Evolutionary conservation across 2,329 filamentous ascomycete species (phyloP).

Genomic region (Aspergillus melleus): DNA sequence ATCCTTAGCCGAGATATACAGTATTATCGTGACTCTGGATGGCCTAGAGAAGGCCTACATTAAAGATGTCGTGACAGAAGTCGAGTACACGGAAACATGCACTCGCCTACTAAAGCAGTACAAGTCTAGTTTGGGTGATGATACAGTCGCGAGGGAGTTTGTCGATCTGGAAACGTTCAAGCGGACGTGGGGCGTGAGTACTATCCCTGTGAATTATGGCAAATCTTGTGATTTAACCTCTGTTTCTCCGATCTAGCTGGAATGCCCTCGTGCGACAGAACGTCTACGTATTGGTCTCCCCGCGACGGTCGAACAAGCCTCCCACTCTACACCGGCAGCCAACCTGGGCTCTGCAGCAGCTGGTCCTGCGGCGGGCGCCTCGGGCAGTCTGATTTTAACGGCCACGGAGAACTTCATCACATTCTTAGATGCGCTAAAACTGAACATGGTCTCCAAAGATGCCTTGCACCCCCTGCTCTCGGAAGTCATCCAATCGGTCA

Average conservation of each 20-base stretch:
- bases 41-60: slow-evolving; percentile 95
- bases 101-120: slow-evolving; percentile 93
- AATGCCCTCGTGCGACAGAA: slow-evolving; percentile 91
- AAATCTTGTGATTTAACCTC: background rate
- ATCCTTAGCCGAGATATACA: slow-evolving; percentile 94
- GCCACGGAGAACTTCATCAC: slow-evolving; percentile 99
- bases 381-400: slow-evolving; percentile 73
- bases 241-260: slow-evolving; percentile 61
- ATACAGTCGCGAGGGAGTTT: slow-evolving; percentile 86
- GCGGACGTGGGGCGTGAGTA: slow-evolving; percentile 80
- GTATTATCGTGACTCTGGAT: slow-evolving; percentile 93
- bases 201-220: background rate
- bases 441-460: slow-evolving; percentile 91
- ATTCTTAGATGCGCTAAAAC: slow-evolving; percentile 88
- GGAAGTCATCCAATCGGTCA: slow-evolving; percentile 95
- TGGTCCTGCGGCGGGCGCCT: slow-evolving; percentile 41
- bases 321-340: slow-evolving; percentile 49
- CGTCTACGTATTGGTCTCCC: slow-evolving; percentile 89
- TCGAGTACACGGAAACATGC: slow-evolving; percentile 95
- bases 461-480: slow-evolving; percentile 92
- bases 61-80: slow-evolving; percentile 88
- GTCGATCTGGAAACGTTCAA: slow-evolving; percentile 89
- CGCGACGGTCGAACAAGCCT: slow-evolving; percentile 69
- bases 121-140: slow-evolving; percentile 87
- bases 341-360: slow-evolving; percentile 34